A percentile compares a stretch with the other conserved stretches of the same genome.
Conservation (phyloP, 2,329 filamentous ascomycete genomes). For the Calonectria montana region DNA sequence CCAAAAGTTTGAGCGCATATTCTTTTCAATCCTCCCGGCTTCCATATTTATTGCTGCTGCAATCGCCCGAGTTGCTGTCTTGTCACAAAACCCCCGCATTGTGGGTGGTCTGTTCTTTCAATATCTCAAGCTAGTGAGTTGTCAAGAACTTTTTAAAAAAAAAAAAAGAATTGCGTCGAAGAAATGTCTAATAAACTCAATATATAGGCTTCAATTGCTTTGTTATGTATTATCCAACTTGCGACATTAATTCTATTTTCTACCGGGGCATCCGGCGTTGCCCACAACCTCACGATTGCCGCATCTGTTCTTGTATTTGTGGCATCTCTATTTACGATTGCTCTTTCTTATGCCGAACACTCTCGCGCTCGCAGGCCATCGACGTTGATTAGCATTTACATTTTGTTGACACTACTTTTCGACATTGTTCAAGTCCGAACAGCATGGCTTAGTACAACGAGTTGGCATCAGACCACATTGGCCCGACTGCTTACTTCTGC, state of each 20-base stretch:
- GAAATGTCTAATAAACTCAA: background rate
- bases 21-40: slow-evolving; percentile 58
- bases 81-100: slow-evolving; percentile 47
- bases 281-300: slow-evolving; percentile 42
- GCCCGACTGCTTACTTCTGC: slow-evolving; percentile 50
- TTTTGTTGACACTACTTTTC: slow-evolving; percentile 56
- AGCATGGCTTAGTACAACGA: slow-evolving; percentile 50
- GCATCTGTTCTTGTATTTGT: slow-evolving; percentile 38
- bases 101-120: slow-evolving; percentile 50
- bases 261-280: slow-evolving; percentile 23
- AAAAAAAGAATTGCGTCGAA: background rate
- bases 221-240: slow-evolving; percentile 47
- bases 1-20: slow-evolving; percentile 59
- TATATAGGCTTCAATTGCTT: slow-evolving; percentile 36
- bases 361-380: slow-evolving; percentile 54
- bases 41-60: slow-evolving; percentile 52
- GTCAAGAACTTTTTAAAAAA: background rate
- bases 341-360: slow-evolving; percentile 52
- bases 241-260: slow-evolving; percentile 46
- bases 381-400: slow-evolving; percentile 53
- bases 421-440: slow-evolving; percentile 57
- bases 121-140: slow-evolving; percentile 44
- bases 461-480: slow-evolving; percentile 26
- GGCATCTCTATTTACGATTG: slow-evolving; percentile 43
- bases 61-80: slow-evolving; percentile 45